Evolutionary conservation across 2,329 filamentous ascomycete species (phyloP).

Genomic region (Pezicula neosporulosa): DNA sequence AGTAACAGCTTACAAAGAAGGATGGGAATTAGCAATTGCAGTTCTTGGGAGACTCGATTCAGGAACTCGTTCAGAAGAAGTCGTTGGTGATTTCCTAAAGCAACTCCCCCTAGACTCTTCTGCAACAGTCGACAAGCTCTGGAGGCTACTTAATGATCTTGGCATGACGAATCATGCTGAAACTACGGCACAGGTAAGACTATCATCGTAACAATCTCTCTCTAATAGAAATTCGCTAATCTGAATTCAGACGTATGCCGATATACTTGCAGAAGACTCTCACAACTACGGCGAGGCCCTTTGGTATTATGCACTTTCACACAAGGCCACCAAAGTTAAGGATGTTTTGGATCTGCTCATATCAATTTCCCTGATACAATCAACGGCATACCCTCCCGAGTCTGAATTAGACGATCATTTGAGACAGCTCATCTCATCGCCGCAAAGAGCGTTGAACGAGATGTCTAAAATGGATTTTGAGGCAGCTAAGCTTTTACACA

Average conservation of each 20-base stretch:
- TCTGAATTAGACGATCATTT: slow-evolving; percentile 72
- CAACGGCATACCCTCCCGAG: slow-evolving; percentile 71
- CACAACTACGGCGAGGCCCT: slow-evolving; percentile 82
- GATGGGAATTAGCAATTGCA: slow-evolving; percentile 87
- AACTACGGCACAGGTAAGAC: slow-evolving; percentile 74
- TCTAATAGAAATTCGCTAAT: slow-evolving; percentile 15
- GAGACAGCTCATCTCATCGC: slow-evolving; percentile 64
- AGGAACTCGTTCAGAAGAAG: slow-evolving; percentile 64
- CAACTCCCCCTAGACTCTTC: slow-evolving; percentile 70
- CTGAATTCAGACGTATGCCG: slow-evolving; percentile 72
- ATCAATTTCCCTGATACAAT: slow-evolving; percentile 83
- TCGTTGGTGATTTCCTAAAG: slow-evolving; percentile 68
- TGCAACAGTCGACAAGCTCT: slow-evolving; percentile 75
- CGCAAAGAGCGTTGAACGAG: slow-evolving; percentile 66
- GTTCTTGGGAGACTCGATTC: slow-evolving; percentile 81
- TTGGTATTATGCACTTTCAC: slow-evolving; percentile 86
- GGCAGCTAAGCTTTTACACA: slow-evolving; percentile 78
- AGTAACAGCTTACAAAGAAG: slow-evolving; percentile 49
- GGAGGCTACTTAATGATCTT: slow-evolving; percentile 72
- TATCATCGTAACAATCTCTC: neutral
- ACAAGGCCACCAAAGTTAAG: slow-evolving; percentile 73
- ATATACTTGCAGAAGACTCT: slow-evolving; percentile 68
- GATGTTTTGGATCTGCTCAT: slow-evolving; percentile 84
- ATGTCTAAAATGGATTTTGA: slow-evolving; percentile 74
- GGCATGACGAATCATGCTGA: slow-evolving; percentile 77